phyloP scores from a whole-genome alignment of 129 eudicot species.

The Logfia minima region DNA sequence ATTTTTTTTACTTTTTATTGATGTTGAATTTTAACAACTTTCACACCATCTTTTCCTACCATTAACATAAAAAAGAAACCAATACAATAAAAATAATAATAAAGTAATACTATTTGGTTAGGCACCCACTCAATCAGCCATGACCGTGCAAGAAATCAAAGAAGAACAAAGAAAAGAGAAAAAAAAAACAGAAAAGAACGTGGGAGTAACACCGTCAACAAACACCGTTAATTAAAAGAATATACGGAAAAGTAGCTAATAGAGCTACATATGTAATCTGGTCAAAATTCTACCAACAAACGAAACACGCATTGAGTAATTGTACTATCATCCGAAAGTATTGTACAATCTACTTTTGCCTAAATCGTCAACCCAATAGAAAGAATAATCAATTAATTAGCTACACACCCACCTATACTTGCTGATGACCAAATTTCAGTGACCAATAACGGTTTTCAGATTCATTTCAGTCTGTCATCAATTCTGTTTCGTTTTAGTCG shows the following conservation, averaged over 20 bases:
- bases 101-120: not conserved
- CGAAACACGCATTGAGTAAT: conserved; percentile 22
- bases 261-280: conserved; percentile 18
- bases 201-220: conserved; percentile 4
- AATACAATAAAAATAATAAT: too few species aligned
- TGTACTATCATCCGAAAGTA: not conserved
- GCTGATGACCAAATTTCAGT: conserved; percentile 33
- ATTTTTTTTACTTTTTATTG: too few species aligned
- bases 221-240: conserved; percentile 25
- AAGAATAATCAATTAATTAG: conserved; percentile 13
- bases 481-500: conserved; percentile 18
- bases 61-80: too few species aligned
- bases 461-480: conserved; percentile 37
- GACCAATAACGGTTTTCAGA: conserved; percentile 56
- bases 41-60: too few species aligned
- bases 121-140: not conserved
- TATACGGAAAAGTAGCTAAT: conserved; percentile 29
- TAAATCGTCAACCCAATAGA: conserved; percentile 14
- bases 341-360: conserved; percentile 27
- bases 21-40: too few species aligned
- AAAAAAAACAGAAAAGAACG: not conserved
- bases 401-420: conserved; percentile 21
- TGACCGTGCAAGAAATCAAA: not conserved
- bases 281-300: conserved; percentile 38
- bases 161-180: too few species aligned